phyloP scores from a whole-genome alignment of 2,329 filamentous ascomycete genomes.

The Rhynchosporium graminicola region DNA sequence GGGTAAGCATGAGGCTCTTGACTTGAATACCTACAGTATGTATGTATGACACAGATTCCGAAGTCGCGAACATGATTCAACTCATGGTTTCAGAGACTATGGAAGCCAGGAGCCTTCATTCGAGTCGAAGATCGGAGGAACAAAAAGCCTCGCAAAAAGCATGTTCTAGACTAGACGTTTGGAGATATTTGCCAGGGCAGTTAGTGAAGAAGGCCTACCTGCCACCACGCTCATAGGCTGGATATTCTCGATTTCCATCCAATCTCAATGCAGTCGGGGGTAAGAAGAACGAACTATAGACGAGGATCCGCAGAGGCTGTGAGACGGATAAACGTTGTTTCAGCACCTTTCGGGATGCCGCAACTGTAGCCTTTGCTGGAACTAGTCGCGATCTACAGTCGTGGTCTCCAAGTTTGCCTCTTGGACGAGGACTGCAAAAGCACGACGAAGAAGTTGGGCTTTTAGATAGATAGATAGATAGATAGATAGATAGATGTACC shows the following conservation, averaged over 20 bases:
- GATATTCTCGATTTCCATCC: slow-evolving; percentile 1
- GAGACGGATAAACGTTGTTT: slow-evolving; percentile 3
- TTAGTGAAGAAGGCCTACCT: not conserved
- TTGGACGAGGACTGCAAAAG: slow-evolving; percentile 10
- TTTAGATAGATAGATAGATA: not conserved
- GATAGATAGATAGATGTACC: not conserved
- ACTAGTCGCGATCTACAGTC: slow-evolving; percentile 10
- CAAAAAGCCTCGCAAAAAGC: not conserved
- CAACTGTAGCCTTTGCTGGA: slow-evolving; percentile 7
- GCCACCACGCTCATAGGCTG: slow-evolving; percentile 13
- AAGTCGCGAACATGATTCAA: not conserved
- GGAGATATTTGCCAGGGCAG: slow-evolving; percentile 1
- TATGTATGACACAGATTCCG: not conserved
- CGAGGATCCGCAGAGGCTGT: slow-evolving; percentile 13
- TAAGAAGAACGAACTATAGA: not conserved
- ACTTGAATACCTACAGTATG: not conserved
- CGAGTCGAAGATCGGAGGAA: too few relatives aligned
- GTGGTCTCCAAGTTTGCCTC: slow-evolving; percentile 7
- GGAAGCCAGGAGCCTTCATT: too few relatives aligned
- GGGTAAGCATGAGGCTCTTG: slow-evolving; percentile 2
- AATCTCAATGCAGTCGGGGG: slow-evolving; percentile 6
- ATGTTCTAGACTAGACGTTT: not conserved
- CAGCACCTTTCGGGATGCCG: slow-evolving; percentile 1
- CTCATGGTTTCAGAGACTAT: too few relatives aligned
- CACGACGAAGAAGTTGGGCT: not conserved